Evolutionary conservation across 768 basidiomycete species (phyloP).

Genomic region (Strobilomyces dryophilus): DNA sequence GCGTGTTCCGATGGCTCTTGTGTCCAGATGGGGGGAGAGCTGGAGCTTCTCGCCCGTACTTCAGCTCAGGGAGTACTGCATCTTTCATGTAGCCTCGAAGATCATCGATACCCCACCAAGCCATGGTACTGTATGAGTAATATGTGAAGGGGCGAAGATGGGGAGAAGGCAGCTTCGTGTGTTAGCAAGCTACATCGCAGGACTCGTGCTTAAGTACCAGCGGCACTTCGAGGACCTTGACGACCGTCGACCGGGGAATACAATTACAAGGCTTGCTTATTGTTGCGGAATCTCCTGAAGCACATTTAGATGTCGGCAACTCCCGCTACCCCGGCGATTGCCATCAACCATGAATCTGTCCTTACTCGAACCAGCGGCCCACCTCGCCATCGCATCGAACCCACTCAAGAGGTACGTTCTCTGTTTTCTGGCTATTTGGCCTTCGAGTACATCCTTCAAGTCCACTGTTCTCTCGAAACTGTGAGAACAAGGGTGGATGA

Average conservation of each 20-base stretch:
- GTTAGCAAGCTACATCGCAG: neutral
- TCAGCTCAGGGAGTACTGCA: slow-evolving; percentile 31
- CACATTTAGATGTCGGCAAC: slow-evolving; percentile 19
- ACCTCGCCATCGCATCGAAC: slow-evolving; percentile 15
- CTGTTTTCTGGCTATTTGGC: neutral
- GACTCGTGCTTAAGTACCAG: slow-evolving; percentile 11
- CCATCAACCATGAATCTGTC: slow-evolving; percentile 7
- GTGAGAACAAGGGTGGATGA: slow-evolving; percentile 24
- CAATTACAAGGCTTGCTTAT: slow-evolving; percentile 11
- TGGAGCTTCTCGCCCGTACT: slow-evolving; percentile 20
- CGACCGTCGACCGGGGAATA: slow-evolving; percentile 12
- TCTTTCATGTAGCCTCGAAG: slow-evolving; percentile 33
- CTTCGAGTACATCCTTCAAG: neutral
- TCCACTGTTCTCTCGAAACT: slow-evolving; percentile 8
- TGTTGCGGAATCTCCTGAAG: slow-evolving; percentile 4
- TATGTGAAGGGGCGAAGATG: neutral
- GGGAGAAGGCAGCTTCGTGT: neutral
- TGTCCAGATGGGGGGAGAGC: slow-evolving; percentile 23
- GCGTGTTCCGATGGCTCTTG: slow-evolving; percentile 34
- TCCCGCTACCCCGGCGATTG: slow-evolving; percentile 21
- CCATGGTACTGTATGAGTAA: slow-evolving; percentile 10
- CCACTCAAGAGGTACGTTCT: slow-evolving; percentile 28
- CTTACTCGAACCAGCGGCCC: slow-evolving; percentile 4
- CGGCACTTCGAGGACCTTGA: slow-evolving; percentile 7
- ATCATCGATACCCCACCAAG: slow-evolving; percentile 31